These are phyloP conservation scores for Pichia sp. DNA, from an alignment of 1,139 yeast species.

Conservation along the genomic window DNA sequence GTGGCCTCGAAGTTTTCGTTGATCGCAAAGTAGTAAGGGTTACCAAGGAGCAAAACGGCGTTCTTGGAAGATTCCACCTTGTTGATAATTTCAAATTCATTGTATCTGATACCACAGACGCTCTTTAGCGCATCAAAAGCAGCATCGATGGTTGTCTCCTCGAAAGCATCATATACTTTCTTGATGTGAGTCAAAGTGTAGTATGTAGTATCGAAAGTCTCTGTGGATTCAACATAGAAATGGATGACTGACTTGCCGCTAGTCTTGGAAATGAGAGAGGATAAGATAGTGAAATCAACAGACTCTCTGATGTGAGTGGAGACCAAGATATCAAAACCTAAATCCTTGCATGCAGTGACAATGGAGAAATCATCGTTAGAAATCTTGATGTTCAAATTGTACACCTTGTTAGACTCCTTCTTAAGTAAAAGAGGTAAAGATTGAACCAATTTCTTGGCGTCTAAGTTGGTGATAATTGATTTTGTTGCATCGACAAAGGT, in stretches of 20 bases:
- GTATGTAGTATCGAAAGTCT: conserved; percentile 10
- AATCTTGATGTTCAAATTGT: conserved; percentile 58
- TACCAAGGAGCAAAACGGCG: conserved; percentile 54
- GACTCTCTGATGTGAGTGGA: conserved; percentile 55
- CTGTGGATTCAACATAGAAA: conserved; percentile 33
- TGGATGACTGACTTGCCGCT: conserved; percentile 58
- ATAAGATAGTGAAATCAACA: conserved; percentile 43
- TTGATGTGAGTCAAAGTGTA: conserved; percentile 11
- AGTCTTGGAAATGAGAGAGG: conserved; percentile 49
- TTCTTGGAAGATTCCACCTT: conserved; percentile 25
- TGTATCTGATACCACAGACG: conserved; percentile 28
- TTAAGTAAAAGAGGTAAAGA: conserved; percentile 50
- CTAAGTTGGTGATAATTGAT: conserved; percentile 49
- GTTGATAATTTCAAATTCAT: conserved; percentile 33
- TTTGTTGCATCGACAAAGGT: conserved; percentile 31
- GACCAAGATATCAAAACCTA: conserved; percentile 55
- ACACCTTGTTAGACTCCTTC: conserved; percentile 33
- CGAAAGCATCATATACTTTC: conserved; percentile 15
- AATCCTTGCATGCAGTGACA: conserved; percentile 65
- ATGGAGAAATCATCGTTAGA: conserved; percentile 53
- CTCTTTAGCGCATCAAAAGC: conserved; percentile 25
- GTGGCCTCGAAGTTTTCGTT: conserved; percentile 33
- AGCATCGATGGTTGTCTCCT: conserved; percentile 18
- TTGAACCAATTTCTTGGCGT: conserved; percentile 44
- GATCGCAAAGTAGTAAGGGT: conserved; percentile 31